These are phyloP conservation scores for Ophiostoma pallidulum DNA, from an alignment of 2,329 filamentous ascomycete species.

Conservation along the genomic window DNA sequence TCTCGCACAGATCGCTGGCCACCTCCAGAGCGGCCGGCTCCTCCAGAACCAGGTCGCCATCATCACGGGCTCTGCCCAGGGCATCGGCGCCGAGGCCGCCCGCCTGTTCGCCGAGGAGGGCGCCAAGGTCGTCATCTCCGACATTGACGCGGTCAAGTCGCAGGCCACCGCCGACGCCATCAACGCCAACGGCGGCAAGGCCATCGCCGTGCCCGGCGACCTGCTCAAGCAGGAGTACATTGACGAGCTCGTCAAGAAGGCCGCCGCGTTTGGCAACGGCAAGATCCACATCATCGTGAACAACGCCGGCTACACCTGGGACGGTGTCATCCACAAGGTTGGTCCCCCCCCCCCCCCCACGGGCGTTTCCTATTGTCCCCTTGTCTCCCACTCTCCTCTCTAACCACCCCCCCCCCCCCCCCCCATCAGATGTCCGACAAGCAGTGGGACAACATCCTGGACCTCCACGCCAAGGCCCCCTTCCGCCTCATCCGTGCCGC, in stretches of 20 bases:
- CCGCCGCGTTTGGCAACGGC: slow-evolving; percentile 71
- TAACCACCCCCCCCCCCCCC: too few species aligned
- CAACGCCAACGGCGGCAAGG: slow-evolving; percentile 55
- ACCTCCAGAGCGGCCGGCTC: slow-evolving; percentile 74
- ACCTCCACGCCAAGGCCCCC: slow-evolving; percentile 73
- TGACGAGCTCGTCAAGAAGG: slow-evolving; percentile 58
- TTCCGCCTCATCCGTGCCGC: slow-evolving; percentile 75
- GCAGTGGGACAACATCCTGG: slow-evolving; percentile 83
- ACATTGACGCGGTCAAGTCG: slow-evolving; percentile 71
- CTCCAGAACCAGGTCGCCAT: slow-evolving; percentile 75
- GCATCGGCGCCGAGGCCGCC: slow-evolving; percentile 79
- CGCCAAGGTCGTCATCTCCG: slow-evolving; percentile 72
- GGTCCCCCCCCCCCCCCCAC: slow-evolving; percentile 25
- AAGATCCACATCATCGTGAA: slow-evolving; percentile 91
- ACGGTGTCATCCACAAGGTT: slow-evolving; percentile 76
- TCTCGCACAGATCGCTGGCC: slow-evolving; percentile 61
- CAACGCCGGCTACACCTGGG: slow-evolving; percentile 89
- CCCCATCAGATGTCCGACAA: slow-evolving; percentile 74
- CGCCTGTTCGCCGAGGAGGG: slow-evolving; percentile 80
- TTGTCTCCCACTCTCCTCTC: not conserved
- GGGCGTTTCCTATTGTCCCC: not conserved
- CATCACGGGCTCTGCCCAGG: slow-evolving; percentile 77
- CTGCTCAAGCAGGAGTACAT: slow-evolving; percentile 64
- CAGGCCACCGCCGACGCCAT: slow-evolving; percentile 59
- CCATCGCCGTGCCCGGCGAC: slow-evolving; percentile 67